A percentile compares a stretch with the other conserved stretches of the same genome.
phyloP scores from a whole-genome alignment of 768 basidiomycete species.

The Pholiota molesta region DNA sequence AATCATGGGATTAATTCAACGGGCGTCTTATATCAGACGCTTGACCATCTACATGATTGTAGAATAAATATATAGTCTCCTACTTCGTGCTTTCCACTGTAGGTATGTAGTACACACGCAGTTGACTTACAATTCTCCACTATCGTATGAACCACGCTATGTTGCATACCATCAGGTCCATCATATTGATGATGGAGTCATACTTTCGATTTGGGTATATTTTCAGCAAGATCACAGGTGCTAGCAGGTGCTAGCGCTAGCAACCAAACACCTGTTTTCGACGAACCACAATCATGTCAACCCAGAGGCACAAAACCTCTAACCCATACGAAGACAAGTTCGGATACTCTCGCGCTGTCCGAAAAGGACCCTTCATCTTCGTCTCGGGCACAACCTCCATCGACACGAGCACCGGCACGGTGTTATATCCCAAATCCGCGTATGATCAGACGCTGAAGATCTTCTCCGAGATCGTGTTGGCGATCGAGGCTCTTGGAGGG shows the following conservation, averaged over 20 bases:
- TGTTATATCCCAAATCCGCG: conserved; percentile 47
- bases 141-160: not conserved
- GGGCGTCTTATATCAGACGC: too few relatives aligned
- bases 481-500: conserved; percentile 48
- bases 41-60: too few relatives aligned
- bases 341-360: conserved; percentile 55
- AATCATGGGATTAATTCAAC: too few relatives aligned
- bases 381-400: conserved; percentile 57
- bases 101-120: too few relatives aligned
- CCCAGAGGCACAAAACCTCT: conserved; percentile 31
- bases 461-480: conserved; percentile 46
- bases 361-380: conserved; percentile 54
- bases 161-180: not conserved
- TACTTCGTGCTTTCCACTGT: too few relatives aligned
- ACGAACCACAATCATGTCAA: conserved; percentile 2
- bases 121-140: not conserved
- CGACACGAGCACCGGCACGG: conserved; percentile 38
- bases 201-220: not conserved
- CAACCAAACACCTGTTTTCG: not conserved
- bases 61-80: too few relatives aligned
- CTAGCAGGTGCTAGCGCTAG: not conserved
- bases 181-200: not conserved
- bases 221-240: too few relatives aligned
- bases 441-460: conserved; percentile 46
- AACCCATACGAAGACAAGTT: conserved; percentile 56